phyloP scores from a whole-genome alignment of 2,329 filamentous ascomycete species.

The Zarea fungicola region DNA sequence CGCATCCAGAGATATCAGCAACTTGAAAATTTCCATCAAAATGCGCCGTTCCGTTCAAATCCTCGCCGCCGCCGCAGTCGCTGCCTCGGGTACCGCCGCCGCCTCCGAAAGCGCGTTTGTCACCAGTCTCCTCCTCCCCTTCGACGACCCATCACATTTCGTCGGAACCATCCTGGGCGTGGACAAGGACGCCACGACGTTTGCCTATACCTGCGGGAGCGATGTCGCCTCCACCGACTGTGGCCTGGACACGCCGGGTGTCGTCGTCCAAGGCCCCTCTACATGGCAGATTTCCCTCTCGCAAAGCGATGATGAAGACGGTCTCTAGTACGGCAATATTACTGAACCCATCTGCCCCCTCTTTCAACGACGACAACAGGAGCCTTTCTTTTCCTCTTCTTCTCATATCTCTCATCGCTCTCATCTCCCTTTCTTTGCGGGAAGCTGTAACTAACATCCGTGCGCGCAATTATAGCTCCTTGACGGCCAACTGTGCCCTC shows the following conservation, averaged over 20 bases:
- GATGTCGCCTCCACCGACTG: constrained; percentile 21
- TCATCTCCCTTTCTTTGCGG: constrained; percentile 12
- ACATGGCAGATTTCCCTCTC: constrained; percentile 21
- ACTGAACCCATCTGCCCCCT: too few species aligned
- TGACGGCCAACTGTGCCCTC: constrained; percentile 21
- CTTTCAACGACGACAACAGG: too few species aligned
- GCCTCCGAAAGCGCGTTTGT: constrained; percentile 22
- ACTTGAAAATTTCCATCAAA: background rate
- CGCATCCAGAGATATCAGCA: background rate
- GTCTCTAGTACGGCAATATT: constrained; percentile 18
- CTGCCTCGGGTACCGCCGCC: constrained; percentile 20
- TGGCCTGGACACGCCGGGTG: constrained; percentile 18
- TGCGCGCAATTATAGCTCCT: background rate
- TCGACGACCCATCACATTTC: constrained; percentile 19
- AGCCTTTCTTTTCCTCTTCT: too few species aligned
- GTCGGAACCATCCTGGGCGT: constrained; percentile 27
- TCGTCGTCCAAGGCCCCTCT: constrained; percentile 24
- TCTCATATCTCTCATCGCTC: constrained; percentile 8
- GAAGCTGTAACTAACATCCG: too few species aligned
- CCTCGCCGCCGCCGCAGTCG: constrained; percentile 22
- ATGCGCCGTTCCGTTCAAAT: constrained; percentile 24
- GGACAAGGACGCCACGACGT: constrained; percentile 25
- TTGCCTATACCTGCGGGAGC: constrained; percentile 23
- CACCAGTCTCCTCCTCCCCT: constrained; percentile 22
- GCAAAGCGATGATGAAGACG: constrained; percentile 8